Evolutionary conservation across 305 asterid species (phyloP).

Genomic region (Fraxinus paxiana): DNA sequence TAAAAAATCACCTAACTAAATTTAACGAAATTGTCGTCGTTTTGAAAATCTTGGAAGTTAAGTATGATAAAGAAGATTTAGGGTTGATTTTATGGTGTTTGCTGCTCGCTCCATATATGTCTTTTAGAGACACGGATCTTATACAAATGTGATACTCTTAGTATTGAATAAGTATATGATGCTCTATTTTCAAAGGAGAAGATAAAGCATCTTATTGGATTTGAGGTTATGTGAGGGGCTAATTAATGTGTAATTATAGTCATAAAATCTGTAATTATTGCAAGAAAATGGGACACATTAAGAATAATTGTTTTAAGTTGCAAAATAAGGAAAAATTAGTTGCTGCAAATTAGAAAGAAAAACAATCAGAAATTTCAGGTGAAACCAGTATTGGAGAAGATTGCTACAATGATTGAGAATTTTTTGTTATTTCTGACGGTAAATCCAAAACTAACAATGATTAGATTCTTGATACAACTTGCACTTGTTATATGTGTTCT

Average conservation of each 20-base stretch:
- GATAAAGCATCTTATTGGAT: not conserved
- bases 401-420: not conserved
- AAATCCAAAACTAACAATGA: not conserved
- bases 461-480: not conserved
- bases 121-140: not conserved
- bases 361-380: not conserved
- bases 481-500: not conserved
- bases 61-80: not conserved
- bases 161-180: not conserved
- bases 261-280: too few species aligned
- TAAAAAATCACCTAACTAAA: not conserved
- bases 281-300: not conserved
- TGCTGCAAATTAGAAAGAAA: not conserved
- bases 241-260: not conserved
- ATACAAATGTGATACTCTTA: not conserved
- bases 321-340: not conserved
- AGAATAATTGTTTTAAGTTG: not conserved
- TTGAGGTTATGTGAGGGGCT: not conserved
- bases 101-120: not conserved
- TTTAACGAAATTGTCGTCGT: not conserved
- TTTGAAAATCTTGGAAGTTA: not conserved
- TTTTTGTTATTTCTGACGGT: too few species aligned
- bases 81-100: not conserved
- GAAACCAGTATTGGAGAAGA: not conserved
- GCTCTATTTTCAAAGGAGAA: not conserved